A percentile compares a stretch with the other conserved stretches of the same genome.
Conservation (phyloP, 2,329 filamentous ascomycete genomes). For the Neobulgaria alba region DNA sequence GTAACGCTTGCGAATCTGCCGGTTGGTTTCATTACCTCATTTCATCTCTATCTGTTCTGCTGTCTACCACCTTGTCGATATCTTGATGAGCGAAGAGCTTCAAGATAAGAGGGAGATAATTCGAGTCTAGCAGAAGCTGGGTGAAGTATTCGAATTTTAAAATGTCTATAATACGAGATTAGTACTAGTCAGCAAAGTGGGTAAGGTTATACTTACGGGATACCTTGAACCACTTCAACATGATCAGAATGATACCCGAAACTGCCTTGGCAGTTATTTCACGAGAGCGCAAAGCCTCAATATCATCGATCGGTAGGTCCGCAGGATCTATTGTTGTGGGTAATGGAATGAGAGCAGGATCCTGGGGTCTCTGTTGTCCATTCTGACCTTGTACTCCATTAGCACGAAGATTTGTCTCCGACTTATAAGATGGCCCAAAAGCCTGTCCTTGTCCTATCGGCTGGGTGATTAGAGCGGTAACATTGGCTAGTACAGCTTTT, state of each 20-base stretch:
- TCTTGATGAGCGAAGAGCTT: conserved; percentile 95
- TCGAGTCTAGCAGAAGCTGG: conserved; percentile 86
- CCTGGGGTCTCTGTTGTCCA: conserved; percentile 22
- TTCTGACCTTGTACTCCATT: conserved; percentile 15
- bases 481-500: conserved; percentile 79
- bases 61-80: conserved; percentile 81
- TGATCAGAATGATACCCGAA: conserved; percentile 76
- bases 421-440: conserved; percentile 19
- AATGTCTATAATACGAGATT: conserved; percentile 51
- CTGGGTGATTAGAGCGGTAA: conserved; percentile 71
- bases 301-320: conserved; percentile 59
- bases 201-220: conserved; percentile 56
- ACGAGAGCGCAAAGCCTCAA: conserved; percentile 71
- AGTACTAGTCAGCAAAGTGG: neutral
- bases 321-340: conserved; percentile 24
- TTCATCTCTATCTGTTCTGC: conserved; percentile 72
- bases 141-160: conserved; percentile 94
- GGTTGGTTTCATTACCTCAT: conserved; percentile 51
- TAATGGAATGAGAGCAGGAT: conserved; percentile 23
- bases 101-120: conserved; percentile 84
- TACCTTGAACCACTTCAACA: conserved; percentile 93
- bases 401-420: conserved; percentile 22
- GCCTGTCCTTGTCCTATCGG: conserved; percentile 29
- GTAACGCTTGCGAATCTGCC: neutral
- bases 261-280: conserved; percentile 90